Percentiles rank a stretch among this genome's conserved stretches.
These are phyloP conservation scores for Conticribra guillardii DNA, from an alignment of 108 stramenopile species.

Conservation along the genomic window DNA sequence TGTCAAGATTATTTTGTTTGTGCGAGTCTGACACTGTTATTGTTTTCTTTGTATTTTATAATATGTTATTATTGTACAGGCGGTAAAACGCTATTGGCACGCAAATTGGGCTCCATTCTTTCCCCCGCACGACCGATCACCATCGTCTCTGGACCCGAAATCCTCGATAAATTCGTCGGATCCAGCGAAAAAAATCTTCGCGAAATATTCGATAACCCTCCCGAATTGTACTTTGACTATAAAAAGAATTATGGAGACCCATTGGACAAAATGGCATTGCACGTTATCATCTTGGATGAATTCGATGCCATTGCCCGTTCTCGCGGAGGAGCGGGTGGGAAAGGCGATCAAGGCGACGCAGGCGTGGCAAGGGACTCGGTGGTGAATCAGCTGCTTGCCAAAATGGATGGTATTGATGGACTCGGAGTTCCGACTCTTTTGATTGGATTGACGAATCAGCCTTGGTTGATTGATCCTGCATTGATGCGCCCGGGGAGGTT, in stretches of 20 bases:
- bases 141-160: constrained; percentile 85
- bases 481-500: constrained; percentile 84
- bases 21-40: too few species aligned
- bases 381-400: constrained; percentile 85
- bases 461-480: constrained; percentile 86
- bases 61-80: too few species aligned
- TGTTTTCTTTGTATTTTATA: too few species aligned
- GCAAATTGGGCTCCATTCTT: constrained; percentile 71
- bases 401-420: constrained; percentile 94
- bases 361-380: constrained; percentile 85
- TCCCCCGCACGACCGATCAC: constrained; percentile 83
- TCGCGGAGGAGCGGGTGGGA: constrained; percentile 73
- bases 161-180: constrained; percentile 91
- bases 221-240: constrained; percentile 70
- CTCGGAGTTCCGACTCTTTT: constrained; percentile 87
- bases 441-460: constrained; percentile 93
- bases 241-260: constrained; percentile 67
- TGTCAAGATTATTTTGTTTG: too few species aligned
- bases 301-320: constrained; percentile 93
- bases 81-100: constrained; percentile 81
- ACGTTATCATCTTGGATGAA: constrained; percentile 92
- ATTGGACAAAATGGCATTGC: constrained; percentile 56
- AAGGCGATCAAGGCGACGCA: constrained; percentile 88
- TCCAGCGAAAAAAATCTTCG: constrained; percentile 83
- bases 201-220: constrained; percentile 84